Conservation (phyloP, 371 early-diverging fungal genomes). For the Entomophthora muscae region DNA sequence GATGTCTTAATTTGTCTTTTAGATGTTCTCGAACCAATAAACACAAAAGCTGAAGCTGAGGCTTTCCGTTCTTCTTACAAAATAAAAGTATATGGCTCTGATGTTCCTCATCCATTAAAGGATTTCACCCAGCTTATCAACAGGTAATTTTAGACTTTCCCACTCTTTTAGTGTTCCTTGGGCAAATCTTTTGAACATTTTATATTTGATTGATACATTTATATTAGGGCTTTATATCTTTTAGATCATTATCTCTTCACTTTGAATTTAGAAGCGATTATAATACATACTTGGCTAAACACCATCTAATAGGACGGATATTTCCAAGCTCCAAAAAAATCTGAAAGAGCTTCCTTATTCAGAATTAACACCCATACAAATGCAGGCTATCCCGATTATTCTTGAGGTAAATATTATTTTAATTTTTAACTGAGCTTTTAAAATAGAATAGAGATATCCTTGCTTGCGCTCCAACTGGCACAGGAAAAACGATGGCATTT, state of each 20-base stretch:
- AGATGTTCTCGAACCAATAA: slow-evolving; percentile 11
- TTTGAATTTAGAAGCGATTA: background rate
- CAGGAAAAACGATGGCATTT: slow-evolving; percentile 98
- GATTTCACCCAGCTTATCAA: slow-evolving; percentile 56
- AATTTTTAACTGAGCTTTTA: slow-evolving; percentile 11
- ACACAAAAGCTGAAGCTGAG: slow-evolving; percentile 13
- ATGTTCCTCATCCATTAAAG: slow-evolving; percentile 68
- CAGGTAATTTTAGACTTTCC: slow-evolving; percentile 13
- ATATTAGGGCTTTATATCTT: too few species aligned
- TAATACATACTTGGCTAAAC: background rate
- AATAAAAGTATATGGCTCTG: slow-evolving; percentile 72
- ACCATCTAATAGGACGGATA: background rate
- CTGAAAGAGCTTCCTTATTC: slow-evolving; percentile 38
- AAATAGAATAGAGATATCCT: slow-evolving; percentile 62
- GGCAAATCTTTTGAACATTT: background rate
- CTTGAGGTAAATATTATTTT: slow-evolving; percentile 25
- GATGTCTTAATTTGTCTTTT: slow-evolving; percentile 5
- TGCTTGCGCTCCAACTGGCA: slow-evolving; percentile 89
- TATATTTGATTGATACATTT: too few species aligned
- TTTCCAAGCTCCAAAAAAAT: slow-evolving; percentile 31
- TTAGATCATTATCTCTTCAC: background rate
- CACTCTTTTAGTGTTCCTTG: background rate
- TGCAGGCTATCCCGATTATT: slow-evolving; percentile 77
- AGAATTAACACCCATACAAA: slow-evolving; percentile 96
- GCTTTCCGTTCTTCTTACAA: slow-evolving; percentile 44